A percentile compares a stretch with the other conserved stretches of the same genome.
Evolutionary conservation across 805 yeast genomes (phyloP).

Genomic region (Nakazawaea wickerhamii): DNA sequence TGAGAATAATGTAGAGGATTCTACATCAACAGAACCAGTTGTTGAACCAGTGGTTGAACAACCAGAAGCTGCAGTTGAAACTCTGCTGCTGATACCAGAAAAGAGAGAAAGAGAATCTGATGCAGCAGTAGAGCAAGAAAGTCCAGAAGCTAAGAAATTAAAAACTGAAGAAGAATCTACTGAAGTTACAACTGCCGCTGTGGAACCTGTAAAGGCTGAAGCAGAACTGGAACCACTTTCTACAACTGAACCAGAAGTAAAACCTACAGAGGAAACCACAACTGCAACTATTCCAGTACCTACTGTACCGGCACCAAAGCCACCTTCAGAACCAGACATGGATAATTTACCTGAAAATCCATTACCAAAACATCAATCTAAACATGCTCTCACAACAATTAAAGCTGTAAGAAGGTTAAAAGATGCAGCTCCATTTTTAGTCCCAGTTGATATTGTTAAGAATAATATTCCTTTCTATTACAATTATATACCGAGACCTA

Average conservation of each 20-base stretch:
- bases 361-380: conserved; percentile 77
- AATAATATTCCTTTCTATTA: conserved; percentile 88
- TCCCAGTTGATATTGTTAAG: conserved; percentile 86
- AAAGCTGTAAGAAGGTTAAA: conserved; percentile 85
- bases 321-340: conserved; percentile 71
- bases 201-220: background rate
- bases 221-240: background rate
- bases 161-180: background rate
- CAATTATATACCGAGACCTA: conserved; percentile 77
- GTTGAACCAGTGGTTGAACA: background rate
- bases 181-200: background rate
- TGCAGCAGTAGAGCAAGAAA: background rate
- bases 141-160: background rate
- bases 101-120: conserved; percentile 3
- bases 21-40: conserved; percentile 1
- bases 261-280: conserved; percentile 66
- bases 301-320: conserved; percentile 66
- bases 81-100: too few relatives aligned
- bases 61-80: background rate
- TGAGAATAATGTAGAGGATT: background rate
- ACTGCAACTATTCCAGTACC: conserved; percentile 53
- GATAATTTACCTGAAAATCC: conserved; percentile 60
- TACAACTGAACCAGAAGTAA: conserved; percentile 64
- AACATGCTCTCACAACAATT: conserved; percentile 70
- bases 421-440: conserved; percentile 86